Evolutionary conservation across 768 basidiomycete genomes (phyloP), one percentile per base, ranked within the genome.

Genomic region (Suillus paluster): DNA sequence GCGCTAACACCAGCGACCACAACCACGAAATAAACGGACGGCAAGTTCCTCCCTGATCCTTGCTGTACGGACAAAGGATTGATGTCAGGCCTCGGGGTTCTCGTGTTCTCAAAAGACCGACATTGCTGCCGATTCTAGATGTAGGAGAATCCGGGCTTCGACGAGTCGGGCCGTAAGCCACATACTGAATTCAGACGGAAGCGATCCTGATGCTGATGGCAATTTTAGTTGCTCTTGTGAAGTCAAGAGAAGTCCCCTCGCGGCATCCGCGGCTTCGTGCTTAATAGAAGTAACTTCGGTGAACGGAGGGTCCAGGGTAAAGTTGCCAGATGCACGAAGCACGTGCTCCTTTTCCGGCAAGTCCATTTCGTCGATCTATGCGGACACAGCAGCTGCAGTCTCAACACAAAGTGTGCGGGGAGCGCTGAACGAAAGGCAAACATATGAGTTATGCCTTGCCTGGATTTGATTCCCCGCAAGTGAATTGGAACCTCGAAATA

Each of bases 81-180:
- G 38, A 94, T 68, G 86, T 92, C 11, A 83, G 91, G 80, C 88
- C 86, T 17, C 39, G 5, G 68, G 48, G 77, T 63, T 19, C 15
- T 27, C 25, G 17, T 48, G 25, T 48, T 48, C 46, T 17, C 39
- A 17, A 41, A 41, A 9, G 39, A 46, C 30, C 38, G 34, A 36
- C 14, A 36, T 19, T 3, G 21, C 33, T 54, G 38, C 36, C 21
- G 30, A 38, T 11, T 50, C 15, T 48, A 58, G 19, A 48, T 48
- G 10, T 46, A 90, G 87, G 92, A 93, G 62, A 90, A 91, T 67
- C 91, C 89, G 87, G 92, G 91, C 0, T 72, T 91, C 64, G 84
- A 91, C 60, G 85, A 92, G 71, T 83, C 84, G 25, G 80, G 79
- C 65, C 65, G 86, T 85, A 58, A 63, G 79, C 66, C 45, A 39